Percentiles rank a stretch among this genome's conserved stretches.
phyloP scores from a whole-genome alignment of 257 asterid genomes.

The Mitragyna speciosa region DNA sequence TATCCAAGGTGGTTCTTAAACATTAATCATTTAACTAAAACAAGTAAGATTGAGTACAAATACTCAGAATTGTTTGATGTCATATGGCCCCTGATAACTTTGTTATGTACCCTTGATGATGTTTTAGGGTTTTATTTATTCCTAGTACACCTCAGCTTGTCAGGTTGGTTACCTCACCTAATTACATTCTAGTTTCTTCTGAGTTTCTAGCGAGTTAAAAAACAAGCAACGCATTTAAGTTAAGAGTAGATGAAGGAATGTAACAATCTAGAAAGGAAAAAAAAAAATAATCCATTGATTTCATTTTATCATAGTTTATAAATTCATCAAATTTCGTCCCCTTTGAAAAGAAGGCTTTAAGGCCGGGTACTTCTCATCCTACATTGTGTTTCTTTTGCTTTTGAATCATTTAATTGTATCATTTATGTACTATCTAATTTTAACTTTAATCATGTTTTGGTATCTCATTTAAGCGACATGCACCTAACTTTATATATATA shows the following conservation, averaged over 20 bases:
- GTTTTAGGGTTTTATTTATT: constrained; percentile 15
- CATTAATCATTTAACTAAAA: background rate
- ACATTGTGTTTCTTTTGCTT: background rate
- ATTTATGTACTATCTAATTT: background rate
- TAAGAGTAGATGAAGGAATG: background rate
- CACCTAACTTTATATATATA: background rate
- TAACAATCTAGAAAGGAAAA: no score
- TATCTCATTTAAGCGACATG: background rate
- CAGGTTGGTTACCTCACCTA: constrained; percentile 27
- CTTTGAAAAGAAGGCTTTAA: background rate
- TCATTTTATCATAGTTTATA: background rate
- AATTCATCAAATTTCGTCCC: background rate
- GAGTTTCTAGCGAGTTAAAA: no score
- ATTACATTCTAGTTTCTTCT: background rate
- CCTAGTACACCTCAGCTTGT: constrained; percentile 34
- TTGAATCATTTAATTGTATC: background rate
- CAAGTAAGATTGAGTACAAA: background rate
- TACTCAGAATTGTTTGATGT: background rate
- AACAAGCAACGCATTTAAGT: no score
- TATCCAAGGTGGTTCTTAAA: background rate
- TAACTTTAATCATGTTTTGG: background rate
- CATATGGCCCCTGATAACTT: constrained; percentile 22
- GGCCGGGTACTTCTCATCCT: background rate
- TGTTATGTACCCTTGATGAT: constrained; percentile 17
- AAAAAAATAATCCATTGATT: background rate